Base-by-base conservation (phyloP, 225 moss, liverwort and hornwort genomes). In the Polytrichum commune region DNA sequence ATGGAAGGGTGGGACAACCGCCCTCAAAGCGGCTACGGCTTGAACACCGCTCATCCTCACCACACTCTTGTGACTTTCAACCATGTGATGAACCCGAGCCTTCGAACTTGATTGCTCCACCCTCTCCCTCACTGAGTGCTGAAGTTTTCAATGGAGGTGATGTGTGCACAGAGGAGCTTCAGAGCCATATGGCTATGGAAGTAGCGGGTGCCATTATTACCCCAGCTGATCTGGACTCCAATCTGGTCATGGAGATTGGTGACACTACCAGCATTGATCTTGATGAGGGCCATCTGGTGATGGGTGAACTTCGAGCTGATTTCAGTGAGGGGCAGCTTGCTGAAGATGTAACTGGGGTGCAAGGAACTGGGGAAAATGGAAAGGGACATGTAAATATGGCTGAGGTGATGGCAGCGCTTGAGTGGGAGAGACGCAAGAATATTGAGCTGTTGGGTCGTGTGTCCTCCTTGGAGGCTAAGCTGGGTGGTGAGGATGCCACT, bases 381-480 rank as follows among this genome's bases (percentile, higher is more conserved):
- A 65, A 29, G 64, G 61, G 71, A 22, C 55, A 75, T 26, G 28
- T 60, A 60, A 83, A 89, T 73, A 81, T 93, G 66, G 78, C 83
- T 64, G 88, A 88, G 57, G 90, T 92, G 56, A 84, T 92, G 75
- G 92, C 89, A 29, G 94, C 92, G 76, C 88, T 92, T 68, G 92
- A 94, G 85, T 78, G 83, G 58, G 88, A 92, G 84, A 86, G 90
- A 65, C 78, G 82, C 77, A 92, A 90, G 74, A 94, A 92, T 69
- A 78, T 82, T 55, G 92, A 94, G 74, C 87, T 94, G 66, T 76
- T 84, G 79, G 84, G 87, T 62, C 80, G 88, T 67, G 79, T 92
- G 73, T 85, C 75, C 60, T 83, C 73, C 58, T 83, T 94, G 69
- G 92, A 94, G 73, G 94, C 92, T 22, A 89, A 87, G 74, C 80